These are phyloP conservation scores for Didymella sp. DNA, from an alignment of 2,329 filamentous ascomycete genomes.

Conservation along the genomic window DNA sequence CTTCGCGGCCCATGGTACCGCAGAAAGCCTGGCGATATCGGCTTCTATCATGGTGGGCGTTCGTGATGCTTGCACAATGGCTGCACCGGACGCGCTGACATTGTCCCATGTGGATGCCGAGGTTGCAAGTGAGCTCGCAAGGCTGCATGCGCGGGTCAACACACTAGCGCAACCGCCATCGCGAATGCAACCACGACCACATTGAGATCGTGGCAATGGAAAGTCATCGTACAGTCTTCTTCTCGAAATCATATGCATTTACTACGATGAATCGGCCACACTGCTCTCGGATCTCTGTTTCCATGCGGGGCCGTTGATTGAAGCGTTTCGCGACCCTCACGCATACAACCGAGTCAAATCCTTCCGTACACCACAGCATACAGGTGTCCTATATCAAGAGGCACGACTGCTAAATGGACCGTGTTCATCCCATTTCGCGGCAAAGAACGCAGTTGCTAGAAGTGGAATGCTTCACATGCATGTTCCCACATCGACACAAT, in stretches of 20 bases:
- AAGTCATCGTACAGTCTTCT: too few relatives aligned
- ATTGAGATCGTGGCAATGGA: background rate
- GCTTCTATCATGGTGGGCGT: constrained; percentile 30
- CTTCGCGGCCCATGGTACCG: constrained; percentile 59
- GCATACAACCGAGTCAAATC: background rate
- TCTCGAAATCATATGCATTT: too few relatives aligned
- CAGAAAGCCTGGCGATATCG: constrained; percentile 30
- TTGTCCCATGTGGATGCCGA: constrained; percentile 3
- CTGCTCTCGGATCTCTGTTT: too few relatives aligned
- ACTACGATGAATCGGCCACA: too few relatives aligned
- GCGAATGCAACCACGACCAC: background rate
- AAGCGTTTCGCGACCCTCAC: too few relatives aligned
- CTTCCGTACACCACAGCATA: background rate
- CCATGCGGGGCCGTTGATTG: too few relatives aligned
- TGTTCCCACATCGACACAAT: constrained; percentile 11
- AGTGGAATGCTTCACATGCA: constrained; percentile 1
- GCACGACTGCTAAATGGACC: background rate
- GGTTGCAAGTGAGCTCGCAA: constrained; percentile 1
- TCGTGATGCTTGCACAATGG: background rate
- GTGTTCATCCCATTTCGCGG: too few relatives aligned
- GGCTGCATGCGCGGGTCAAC: background rate
- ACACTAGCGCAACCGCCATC: background rate
- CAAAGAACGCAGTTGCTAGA: background rate
- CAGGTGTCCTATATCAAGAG: background rate
- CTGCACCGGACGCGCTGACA: background rate